phyloP scores from a whole-genome alignment of 768 basidiomycete species.

The Suillus ampliporus region DNA sequence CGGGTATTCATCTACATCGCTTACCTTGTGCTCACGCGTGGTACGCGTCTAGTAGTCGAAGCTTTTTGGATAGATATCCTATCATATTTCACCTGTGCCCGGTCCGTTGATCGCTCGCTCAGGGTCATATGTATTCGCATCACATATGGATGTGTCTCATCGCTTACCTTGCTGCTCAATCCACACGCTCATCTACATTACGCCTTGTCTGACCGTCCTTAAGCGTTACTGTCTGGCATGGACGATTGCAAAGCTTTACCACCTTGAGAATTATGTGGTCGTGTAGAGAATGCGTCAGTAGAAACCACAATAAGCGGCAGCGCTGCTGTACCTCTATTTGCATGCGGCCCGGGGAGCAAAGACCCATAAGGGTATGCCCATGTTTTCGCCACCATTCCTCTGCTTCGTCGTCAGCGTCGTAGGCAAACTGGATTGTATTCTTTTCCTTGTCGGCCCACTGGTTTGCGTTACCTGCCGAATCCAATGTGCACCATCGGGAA shows the following conservation, averaged over 20 bases:
- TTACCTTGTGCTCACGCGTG: not conserved
- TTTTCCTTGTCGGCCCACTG: slow-evolving; percentile 64
- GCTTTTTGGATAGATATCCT: not conserved
- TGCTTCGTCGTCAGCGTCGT: slow-evolving; percentile 57
- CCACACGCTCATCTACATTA: not conserved
- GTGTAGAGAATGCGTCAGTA: not conserved
- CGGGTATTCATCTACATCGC: not conserved
- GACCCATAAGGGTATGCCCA: slow-evolving; percentile 27
- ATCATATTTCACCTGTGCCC: too few species aligned
- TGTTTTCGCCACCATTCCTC: slow-evolving; percentile 54
- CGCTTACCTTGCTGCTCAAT: not conserved
- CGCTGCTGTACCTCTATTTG: not conserved
- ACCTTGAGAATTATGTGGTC: not conserved
- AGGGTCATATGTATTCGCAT: not conserved
- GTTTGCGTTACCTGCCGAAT: slow-evolving; percentile 47
- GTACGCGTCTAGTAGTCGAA: not conserved
- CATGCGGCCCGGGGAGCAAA: not conserved
- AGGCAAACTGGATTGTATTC: slow-evolving; percentile 52
- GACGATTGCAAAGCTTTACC: not conserved
- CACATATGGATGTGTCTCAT: not conserved
- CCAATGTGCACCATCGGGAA: slow-evolving; percentile 49
- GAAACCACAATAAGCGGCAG: not conserved
- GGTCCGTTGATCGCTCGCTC: not conserved
- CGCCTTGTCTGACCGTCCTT: not conserved
- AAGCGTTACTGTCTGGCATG: not conserved